Conservation (phyloP, 345 rosid species). For the Pelargonium nanum region DNA sequence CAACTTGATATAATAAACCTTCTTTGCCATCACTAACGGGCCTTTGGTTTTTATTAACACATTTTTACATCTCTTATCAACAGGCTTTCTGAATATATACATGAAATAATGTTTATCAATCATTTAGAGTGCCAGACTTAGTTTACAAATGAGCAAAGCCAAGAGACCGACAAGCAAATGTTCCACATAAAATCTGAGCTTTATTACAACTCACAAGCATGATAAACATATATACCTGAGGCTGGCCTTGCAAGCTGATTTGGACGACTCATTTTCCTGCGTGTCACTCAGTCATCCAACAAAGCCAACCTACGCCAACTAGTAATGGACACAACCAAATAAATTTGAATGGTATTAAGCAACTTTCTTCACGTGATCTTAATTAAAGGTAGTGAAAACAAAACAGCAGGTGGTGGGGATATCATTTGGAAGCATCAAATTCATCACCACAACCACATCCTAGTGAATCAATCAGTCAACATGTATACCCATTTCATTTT, state of each 20-base stretch:
- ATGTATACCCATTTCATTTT: not conserved
- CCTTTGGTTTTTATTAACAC: not conserved
- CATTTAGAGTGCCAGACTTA: not conserved
- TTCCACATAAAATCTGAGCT: not conserved
- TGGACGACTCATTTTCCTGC: constrained; percentile 49
- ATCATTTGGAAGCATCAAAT: not conserved
- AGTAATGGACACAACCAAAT: constrained; percentile 8
- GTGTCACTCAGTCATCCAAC: constrained; percentile 34
- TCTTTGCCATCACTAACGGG: not conserved
- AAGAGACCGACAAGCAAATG: not conserved
- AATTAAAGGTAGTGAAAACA: not conserved
- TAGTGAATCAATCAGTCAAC: not conserved
- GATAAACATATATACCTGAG: not conserved
- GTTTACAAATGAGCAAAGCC: not conserved
- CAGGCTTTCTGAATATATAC: not conserved
- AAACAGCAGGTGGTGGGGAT: not conserved
- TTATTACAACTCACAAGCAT: not conserved
- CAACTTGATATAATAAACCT: not conserved
- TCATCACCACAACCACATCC: not conserved
- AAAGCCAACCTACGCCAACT: constrained; percentile 15
- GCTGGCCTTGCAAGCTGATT: not conserved
- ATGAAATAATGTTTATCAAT: not conserved
- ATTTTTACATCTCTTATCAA: not conserved
- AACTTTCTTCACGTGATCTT: not conserved
- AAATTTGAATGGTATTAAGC: not conserved